These are phyloP conservation scores for Chamaecrista fasciculata DNA, from an alignment of 306 rosid genomes.

Conservation along the genomic window DNA sequence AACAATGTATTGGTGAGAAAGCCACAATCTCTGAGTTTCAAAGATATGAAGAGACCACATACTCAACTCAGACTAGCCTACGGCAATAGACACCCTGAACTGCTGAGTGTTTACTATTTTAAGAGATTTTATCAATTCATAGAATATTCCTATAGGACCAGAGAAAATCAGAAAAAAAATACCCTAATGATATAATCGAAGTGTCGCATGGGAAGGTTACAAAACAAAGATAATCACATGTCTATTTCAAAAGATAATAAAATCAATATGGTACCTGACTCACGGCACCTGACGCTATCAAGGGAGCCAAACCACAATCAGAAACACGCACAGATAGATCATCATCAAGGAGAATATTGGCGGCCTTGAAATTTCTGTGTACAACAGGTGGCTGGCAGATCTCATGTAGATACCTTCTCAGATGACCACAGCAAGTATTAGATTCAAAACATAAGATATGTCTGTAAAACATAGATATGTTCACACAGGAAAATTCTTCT, in stretches of 20 bases:
- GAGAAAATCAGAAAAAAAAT: background rate
- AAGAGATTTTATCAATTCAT: background rate
- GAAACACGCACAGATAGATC: conserved; percentile 73
- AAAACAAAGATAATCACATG: background rate
- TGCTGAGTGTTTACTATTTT: background rate
- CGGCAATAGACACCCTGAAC: background rate
- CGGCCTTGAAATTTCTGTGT: conserved; percentile 90
- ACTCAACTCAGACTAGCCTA: background rate
- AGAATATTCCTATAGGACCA: background rate
- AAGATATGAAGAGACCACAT: background rate
- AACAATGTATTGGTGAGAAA: background rate
- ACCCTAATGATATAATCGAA: background rate
- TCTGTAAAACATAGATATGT: conserved; percentile 7
- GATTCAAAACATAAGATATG: conserved; percentile 29
- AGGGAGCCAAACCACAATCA: conserved; percentile 93
- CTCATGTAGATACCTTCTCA: conserved; percentile 85
- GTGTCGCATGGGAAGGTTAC: background rate
- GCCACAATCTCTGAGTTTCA: background rate
- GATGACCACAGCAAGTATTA: conserved; percentile 34
- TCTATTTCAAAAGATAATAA: background rate
- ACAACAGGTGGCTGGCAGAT: conserved; percentile 79
- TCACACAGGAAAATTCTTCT: background rate
- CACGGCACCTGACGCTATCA: conserved; percentile 90
- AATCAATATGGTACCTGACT: conserved; percentile 63
- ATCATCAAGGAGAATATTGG: conserved; percentile 87